Conservation (phyloP, 495 filamentous ascomycete species). For the Aspergillus sclerotioniger region DNA sequence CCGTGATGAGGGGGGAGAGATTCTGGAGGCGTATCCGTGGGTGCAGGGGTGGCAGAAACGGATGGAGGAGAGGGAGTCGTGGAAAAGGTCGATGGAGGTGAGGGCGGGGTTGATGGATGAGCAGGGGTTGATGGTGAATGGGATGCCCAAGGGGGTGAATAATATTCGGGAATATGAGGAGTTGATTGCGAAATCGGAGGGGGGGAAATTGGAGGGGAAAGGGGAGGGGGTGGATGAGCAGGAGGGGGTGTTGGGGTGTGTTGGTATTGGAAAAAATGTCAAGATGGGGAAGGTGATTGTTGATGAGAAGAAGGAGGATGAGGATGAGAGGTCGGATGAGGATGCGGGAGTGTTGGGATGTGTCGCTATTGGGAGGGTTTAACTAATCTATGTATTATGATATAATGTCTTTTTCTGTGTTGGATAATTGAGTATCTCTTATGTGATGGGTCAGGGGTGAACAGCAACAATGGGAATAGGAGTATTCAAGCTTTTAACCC, state of each 20-base stretch:
- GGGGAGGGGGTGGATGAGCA: neutral
- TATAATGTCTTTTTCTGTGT: no score
- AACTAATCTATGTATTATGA: no score
- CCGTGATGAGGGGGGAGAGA: slow-evolving; percentile 1
- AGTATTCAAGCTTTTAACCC: neutral
- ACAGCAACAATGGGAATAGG: neutral
- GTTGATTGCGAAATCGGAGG: neutral
- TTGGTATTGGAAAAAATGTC: neutral
- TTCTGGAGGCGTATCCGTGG: slow-evolving; percentile 25
- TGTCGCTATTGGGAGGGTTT: neutral
- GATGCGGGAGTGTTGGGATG: neutral
- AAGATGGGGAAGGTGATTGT: neutral
- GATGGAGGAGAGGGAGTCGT: slow-evolving; percentile 11
- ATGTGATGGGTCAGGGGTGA: no score
- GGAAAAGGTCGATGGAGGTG: neutral
- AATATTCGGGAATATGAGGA: slow-evolving; percentile 10
- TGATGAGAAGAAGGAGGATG: neutral
- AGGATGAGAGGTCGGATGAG: neutral
- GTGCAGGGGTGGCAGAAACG: slow-evolving; percentile 28
- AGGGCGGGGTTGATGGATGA: slow-evolving; percentile 4
- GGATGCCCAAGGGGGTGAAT: slow-evolving; percentile 11
- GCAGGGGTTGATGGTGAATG: slow-evolving; percentile 5
- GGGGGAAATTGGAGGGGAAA: slow-evolving; percentile 3
- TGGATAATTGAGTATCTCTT: no score
- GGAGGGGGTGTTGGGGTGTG: neutral